Evolutionary conservation across 768 basidiomycete genomes (phyloP), one percentile per base, ranked within the genome.

Genomic region (Boletellus ananas): DNA sequence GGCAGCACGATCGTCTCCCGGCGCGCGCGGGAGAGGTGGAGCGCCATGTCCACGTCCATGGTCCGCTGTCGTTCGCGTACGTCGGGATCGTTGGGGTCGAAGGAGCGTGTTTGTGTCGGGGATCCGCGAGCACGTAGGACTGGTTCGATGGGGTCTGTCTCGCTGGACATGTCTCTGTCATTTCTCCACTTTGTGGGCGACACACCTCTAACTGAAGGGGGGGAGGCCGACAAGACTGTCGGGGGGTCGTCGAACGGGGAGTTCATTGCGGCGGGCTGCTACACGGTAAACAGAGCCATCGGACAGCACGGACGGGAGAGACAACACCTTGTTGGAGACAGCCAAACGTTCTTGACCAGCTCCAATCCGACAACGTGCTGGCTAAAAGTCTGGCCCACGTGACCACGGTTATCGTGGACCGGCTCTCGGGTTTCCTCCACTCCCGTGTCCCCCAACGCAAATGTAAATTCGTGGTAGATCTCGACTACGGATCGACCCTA

Each of bases 31-130:
- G 85, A 87, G 36, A 87, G 79, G 29, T 87, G 85, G 63, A 90
- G 78, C 46, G 88, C 90, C 87, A 92, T 91, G 60, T 94, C 93
- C 1, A 90, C 90, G 60, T 97, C 94, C 85, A 96, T 90, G 6
- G 90, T 84, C 33, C 88, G 80, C 73, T 97, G 94, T 17, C 94
- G 82, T 67, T 96, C 93, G 47, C 84, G 75, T 17, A 81, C 81
- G 46, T 88, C 80, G 0, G 86, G 82, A 62, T 90, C 85, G 72
- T 84, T 77, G 10, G 77, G 79, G 63, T 89, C 83, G 52, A 79
- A 77, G 9, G 85, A 76, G 37, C 85, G 79, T 1, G 70, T 64
- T 14, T 86, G 67, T 3, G 80, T 81, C 1, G 88, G 86, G 1
- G 87, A 87, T 49, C 74, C 76, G 20, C 84, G 76, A 42, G 77